phyloP scores from a whole-genome alignment of 371 early-diverging fungal genomes.

The Rhizomucor pusillus region DNA sequence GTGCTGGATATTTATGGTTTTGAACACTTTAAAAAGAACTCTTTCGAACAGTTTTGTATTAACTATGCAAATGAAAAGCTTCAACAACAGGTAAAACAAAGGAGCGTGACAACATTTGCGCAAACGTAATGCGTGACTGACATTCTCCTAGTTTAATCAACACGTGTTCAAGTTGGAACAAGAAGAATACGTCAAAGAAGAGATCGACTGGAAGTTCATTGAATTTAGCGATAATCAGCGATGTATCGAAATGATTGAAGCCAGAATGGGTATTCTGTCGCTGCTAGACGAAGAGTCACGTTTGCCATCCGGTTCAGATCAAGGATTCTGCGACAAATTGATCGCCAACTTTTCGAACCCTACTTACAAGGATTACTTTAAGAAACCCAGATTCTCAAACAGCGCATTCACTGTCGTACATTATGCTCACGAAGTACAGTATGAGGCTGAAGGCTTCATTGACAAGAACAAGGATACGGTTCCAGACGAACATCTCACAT shows the following conservation, averaged over 20 bases:
- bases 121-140: background rate
- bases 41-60: constrained; percentile 99
- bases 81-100: constrained; percentile 75
- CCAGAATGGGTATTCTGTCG: constrained; percentile 90
- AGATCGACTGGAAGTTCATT: constrained; percentile 88
- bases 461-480: constrained; percentile 99
- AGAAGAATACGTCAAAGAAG: constrained; percentile 92
- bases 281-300: constrained; percentile 96
- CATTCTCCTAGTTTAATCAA: constrained; percentile 62
- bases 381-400: constrained; percentile 86
- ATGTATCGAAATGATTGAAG: constrained; percentile 98
- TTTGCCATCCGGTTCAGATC: constrained; percentile 89
- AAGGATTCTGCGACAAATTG: constrained; percentile 80
- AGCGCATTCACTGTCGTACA: constrained; percentile 85
- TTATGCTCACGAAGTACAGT: constrained; percentile 91
- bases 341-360: constrained; percentile 74
- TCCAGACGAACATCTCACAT: constrained; percentile 83
- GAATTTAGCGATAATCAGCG: constrained; percentile 99
- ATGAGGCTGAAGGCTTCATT: constrained; percentile 93
- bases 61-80: constrained; percentile 98
- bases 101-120: background rate
- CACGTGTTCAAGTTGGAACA: constrained; percentile 87
- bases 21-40: constrained; percentile 97
- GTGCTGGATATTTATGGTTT: constrained; percentile 97
- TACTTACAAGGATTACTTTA: constrained; percentile 74